Evolutionary conservation across 257 asterid genomes (phyloP).

Genomic region (Solanum appendiculatum): DNA sequence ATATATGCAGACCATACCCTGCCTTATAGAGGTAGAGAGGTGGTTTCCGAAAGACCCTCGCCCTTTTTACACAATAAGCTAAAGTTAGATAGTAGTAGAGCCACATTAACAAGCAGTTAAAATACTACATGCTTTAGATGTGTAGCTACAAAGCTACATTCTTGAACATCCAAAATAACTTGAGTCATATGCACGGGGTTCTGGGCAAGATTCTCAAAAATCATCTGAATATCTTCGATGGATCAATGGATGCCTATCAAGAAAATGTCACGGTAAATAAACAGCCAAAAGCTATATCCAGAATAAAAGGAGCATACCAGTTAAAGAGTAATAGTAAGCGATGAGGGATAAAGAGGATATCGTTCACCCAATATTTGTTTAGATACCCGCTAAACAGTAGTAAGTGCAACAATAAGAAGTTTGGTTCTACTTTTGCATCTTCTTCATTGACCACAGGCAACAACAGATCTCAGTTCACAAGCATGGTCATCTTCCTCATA

Average conservation of each 20-base stretch:
- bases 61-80: not conserved
- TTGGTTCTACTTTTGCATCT: not conserved
- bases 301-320: not conserved
- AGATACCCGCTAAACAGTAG: not conserved
- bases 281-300: not conserved
- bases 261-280: not conserved
- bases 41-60: rapidly evolving
- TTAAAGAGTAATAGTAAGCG: not conserved
- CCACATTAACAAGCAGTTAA: not conserved
- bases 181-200: conserved; percentile 39
- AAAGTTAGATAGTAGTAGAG: not conserved
- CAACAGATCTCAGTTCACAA: conserved; percentile 5
- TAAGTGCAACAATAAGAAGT: not conserved
- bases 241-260: conserved; percentile 40
- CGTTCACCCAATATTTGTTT: not conserved
- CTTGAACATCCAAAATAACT: not conserved
- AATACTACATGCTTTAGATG: not conserved
- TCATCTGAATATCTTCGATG: conserved; percentile 13
- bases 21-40: not conserved
- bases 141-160: not conserved
- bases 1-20: not conserved
- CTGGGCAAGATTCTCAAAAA: conserved; percentile 51
- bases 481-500: not conserved
- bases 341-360: not conserved
- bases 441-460: conserved; percentile 1